Evolutionary conservation across 148 eudicot genomes (phyloP).

Genomic region (Rhododendron williamsianum): DNA sequence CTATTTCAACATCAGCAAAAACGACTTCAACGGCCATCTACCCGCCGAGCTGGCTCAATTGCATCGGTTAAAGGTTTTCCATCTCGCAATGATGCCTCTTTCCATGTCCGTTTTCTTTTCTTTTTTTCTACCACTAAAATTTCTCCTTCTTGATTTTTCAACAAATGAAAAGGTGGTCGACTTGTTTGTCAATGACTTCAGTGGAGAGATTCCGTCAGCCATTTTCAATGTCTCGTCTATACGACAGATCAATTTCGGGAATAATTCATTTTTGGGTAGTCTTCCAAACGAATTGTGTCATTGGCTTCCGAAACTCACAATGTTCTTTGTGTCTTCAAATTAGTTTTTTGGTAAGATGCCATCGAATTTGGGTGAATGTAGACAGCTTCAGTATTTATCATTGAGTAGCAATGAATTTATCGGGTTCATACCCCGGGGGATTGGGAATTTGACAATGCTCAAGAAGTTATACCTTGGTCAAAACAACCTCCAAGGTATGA

Average conservation of each 20-base stretch:
- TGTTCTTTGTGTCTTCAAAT: not conserved
- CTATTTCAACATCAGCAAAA: not conserved
- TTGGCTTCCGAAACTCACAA: not conserved
- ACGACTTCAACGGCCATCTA: conserved; percentile 8
- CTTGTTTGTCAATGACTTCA: not conserved
- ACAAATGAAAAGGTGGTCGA: not conserved
- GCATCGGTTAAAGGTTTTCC: not conserved
- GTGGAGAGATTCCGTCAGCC: not conserved
- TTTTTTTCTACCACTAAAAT: too few relatives aligned
- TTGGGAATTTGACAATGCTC: not conserved
- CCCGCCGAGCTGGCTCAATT: not conserved
- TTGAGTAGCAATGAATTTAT: not conserved
- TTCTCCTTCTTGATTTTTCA: not conserved
- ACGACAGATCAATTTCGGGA: not conserved
- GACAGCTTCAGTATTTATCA: not conserved
- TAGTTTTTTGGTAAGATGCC: not conserved
- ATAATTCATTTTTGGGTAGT: not conserved
- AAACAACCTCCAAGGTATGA: not conserved
- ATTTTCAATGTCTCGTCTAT: not conserved
- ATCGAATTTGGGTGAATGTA: not conserved
- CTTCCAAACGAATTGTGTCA: not conserved
- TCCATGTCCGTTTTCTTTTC: not conserved
- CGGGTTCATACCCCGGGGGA: not conserved
- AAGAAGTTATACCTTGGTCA: not conserved
- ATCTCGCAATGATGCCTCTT: not conserved